Evolutionary conservation across 106 monocot species (phyloP), one percentile per base, ranked within the genome.

Genomic region (Acorus gramineus): DNA sequence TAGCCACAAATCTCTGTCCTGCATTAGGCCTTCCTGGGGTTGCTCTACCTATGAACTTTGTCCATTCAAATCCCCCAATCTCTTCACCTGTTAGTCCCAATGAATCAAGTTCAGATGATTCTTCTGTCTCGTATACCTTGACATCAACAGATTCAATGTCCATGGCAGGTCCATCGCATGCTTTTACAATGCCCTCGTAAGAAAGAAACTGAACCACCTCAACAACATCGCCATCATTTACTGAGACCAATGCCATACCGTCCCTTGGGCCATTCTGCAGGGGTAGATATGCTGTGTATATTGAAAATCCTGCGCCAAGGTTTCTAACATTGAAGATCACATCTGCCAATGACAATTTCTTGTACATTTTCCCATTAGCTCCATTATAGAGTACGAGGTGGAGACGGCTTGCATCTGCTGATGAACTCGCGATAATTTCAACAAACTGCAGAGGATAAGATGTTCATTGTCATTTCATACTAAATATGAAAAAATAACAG

Each of bases 211-310:
- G 67, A 4, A 79, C 4, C 4, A 82, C 66, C 64, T 78, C 63
- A 44, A 9, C 8, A 2, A 58, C 55, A 52, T 59, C 14, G 10
- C 5, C 48, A 46, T 66, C 53, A 56, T 11, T 55, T 44, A 11
- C 28, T 3, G 58, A 78, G 7, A 78, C 63, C 66, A 78, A 51
- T 58, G 82, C 78, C 11, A 75, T 72, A 42, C 75, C 75, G 68
- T 83, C 78, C 44, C 70, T 62, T 46, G 78, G 78, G 3, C 82
- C 82, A 66, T 75, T 83, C 50, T 72, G 75, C 7, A 83, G 78
- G 8, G 59, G 42, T 2, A 71, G 50, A 62, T 55, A 72, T 7
- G 64, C 56, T 8, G 75, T 78, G 63, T 75, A 69, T 46, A 78
- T 57, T 13, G 52, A 50, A 75, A 63, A 78, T 45, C 75, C 62